phyloP scores from a whole-genome alignment of 2,329 filamentous ascomycete genomes.

The Fusarium lateritium region DNA sequence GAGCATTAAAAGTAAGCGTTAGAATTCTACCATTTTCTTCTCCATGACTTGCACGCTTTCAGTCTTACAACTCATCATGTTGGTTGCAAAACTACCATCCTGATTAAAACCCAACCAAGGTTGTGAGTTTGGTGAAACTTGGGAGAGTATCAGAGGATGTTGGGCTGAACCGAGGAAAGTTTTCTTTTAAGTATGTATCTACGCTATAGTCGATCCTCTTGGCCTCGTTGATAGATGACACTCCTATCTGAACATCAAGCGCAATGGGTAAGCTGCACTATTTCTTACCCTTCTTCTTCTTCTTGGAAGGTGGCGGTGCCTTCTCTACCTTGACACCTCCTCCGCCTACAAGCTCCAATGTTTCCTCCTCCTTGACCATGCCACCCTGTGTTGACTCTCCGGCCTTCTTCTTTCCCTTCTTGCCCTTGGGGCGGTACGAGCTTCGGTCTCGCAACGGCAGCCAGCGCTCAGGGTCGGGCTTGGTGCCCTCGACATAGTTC shows the following conservation, averaged over 20 bases:
- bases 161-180: neutral
- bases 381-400: slow-evolving; percentile 88
- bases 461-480: slow-evolving; percentile 92
- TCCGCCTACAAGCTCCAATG: slow-evolving; percentile 73
- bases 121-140: neutral
- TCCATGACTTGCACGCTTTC: neutral
- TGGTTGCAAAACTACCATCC: neutral
- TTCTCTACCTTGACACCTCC: slow-evolving; percentile 77
- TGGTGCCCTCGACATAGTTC: slow-evolving; percentile 82
- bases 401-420: slow-evolving; percentile 89
- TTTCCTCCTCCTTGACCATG: slow-evolving; percentile 80
- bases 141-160: neutral
- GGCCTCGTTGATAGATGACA: neutral
- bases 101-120: neutral
- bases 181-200: slow-evolving; percentile 12
- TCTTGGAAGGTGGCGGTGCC: slow-evolving; percentile 62
- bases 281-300: slow-evolving; percentile 69
- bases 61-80: neutral
- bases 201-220: neutral
- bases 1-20: slow-evolving; percentile 46
- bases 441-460: slow-evolving; percentile 90
- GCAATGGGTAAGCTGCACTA: slow-evolving; percentile 48
- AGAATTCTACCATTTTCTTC: slow-evolving; percentile 40
- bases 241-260: neutral
- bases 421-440: slow-evolving; percentile 90